A percentile compares a stretch with the other conserved stretches of the same genome.
These are phyloP conservation scores for Pleurotus platypus DNA, from an alignment of 768 basidiomycete genomes.

Conservation along the genomic window DNA sequence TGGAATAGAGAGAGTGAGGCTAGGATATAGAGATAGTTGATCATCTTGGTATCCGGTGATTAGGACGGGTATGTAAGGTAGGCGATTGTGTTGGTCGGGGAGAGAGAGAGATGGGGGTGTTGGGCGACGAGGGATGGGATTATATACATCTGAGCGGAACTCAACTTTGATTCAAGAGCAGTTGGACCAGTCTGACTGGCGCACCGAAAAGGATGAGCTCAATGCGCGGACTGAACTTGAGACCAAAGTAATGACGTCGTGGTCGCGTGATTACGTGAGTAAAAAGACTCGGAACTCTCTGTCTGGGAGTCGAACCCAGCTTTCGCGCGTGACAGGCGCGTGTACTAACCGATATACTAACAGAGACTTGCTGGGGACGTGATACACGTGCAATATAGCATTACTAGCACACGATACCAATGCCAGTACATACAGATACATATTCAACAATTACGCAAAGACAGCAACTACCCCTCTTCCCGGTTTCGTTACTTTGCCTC, in stretches of 20 bases:
- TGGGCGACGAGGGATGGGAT: neutral
- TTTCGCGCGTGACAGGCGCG: slow-evolving; percentile 9
- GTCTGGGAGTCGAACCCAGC: slow-evolving; percentile 10
- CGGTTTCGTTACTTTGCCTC: slow-evolving; percentile 7
- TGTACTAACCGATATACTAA: slow-evolving; percentile 9
- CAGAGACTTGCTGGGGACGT: neutral
- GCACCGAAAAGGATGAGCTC: neutral
- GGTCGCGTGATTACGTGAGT: neutral
- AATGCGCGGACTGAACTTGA: neutral
- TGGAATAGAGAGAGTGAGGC: slow-evolving; percentile 15
- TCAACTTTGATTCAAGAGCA: neutral
- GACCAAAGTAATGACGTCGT: neutral
- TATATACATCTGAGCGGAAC: neutral
- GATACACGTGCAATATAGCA: neutral
- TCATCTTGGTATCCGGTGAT: neutral
- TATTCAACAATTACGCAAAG: slow-evolving; percentile 29
- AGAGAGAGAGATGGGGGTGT: neutral
- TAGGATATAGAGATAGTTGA: slow-evolving; percentile 9
- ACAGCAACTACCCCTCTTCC: slow-evolving; percentile 39
- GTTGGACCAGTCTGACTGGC: neutral
- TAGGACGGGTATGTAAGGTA: neutral
- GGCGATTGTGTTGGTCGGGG: slow-evolving; percentile 1
- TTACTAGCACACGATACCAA: neutral
- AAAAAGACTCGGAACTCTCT: slow-evolving; percentile 4
- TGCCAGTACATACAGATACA: neutral